Conservation (phyloP, 495 filamentous ascomycete species). For the Tuber borchii region DNA sequence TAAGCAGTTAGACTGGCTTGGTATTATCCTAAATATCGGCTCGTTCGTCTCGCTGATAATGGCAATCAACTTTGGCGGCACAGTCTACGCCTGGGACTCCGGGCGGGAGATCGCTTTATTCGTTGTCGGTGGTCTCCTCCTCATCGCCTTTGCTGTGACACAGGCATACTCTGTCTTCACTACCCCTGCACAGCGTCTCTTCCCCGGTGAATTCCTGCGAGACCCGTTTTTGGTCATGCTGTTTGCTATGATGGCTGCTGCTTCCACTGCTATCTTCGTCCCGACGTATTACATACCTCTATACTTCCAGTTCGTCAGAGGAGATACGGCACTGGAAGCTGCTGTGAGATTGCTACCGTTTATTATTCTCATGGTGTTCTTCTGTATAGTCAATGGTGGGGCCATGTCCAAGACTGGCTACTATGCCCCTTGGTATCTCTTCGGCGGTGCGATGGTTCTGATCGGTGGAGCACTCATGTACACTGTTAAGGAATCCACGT, state of each 20-base stretch:
- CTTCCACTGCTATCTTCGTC: slow-evolving; percentile 43
- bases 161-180: slow-evolving; percentile 53
- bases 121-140: slow-evolving; percentile 50
- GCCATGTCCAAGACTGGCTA: slow-evolving; percentile 49
- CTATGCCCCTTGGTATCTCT: slow-evolving; percentile 57
- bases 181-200: slow-evolving; percentile 47
- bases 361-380: slow-evolving; percentile 49
- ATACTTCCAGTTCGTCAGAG: slow-evolving; percentile 48
- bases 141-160: slow-evolving; percentile 49
- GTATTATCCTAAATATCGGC: slow-evolving; percentile 46
- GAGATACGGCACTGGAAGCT: slow-evolving; percentile 42
- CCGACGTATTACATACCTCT: slow-evolving; percentile 52
- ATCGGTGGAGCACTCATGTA: slow-evolving; percentile 52
- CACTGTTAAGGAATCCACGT: slow-evolving; percentile 43
- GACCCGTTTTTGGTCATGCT: slow-evolving; percentile 47
- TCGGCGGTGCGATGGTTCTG: slow-evolving; percentile 48
- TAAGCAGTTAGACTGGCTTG: slow-evolving; percentile 47
- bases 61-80: slow-evolving; percentile 54
- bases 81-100: slow-evolving; percentile 50
- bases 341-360: slow-evolving; percentile 53
- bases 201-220: slow-evolving; percentile 51
- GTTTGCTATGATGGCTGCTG: slow-evolving; percentile 44
- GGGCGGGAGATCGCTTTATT: slow-evolving; percentile 52
- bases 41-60: slow-evolving; percentile 47
- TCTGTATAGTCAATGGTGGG: slow-evolving; percentile 49